Percentiles rank a stretch among this genome's conserved stretches.
These are phyloP conservation scores for Henningerozyma blattae DNA, from an alignment of 805 yeast genomes.

Conservation along the genomic window DNA sequence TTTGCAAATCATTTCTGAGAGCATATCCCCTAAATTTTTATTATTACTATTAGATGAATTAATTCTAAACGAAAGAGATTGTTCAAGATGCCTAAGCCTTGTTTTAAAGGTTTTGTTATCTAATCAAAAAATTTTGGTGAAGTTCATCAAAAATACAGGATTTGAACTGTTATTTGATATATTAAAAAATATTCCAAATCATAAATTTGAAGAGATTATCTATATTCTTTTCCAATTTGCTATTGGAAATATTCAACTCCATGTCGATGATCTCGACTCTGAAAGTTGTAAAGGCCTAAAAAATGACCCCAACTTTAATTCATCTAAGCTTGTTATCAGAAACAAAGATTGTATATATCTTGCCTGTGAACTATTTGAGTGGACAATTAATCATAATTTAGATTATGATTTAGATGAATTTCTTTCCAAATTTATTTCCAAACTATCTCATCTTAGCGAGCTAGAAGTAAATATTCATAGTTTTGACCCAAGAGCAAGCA, in stretches of 20 bases:
- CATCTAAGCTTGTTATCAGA: conserved; percentile 5
- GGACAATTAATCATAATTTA: conserved; percentile 28
- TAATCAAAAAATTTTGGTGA: conserved; percentile 34
- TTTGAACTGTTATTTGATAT: conserved; percentile 32
- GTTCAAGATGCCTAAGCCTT: conserved; percentile 26
- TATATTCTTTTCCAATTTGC: conserved; percentile 34
- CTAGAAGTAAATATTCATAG: conserved; percentile 16
- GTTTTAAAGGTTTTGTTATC: conserved; percentile 38
- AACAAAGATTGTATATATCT: conserved; percentile 30
- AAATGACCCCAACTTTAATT: no score
- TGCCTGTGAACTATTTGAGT: conserved; percentile 25
- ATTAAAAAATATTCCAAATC: conserved; percentile 26
- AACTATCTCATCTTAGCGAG: conserved; percentile 17
- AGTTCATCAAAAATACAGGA: conserved; percentile 39
- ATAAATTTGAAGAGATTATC: conserved; percentile 29
- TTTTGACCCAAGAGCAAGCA: conserved; percentile 22
- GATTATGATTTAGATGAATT: conserved; percentile 21
- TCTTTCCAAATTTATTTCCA: conserved; percentile 14
- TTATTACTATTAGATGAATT: conserved; percentile 33
- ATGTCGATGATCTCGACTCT: no score
- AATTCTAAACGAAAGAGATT: conserved; percentile 13
- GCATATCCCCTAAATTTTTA: conserved; percentile 58
- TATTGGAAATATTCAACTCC: conserved; percentile 4
- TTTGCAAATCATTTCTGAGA: conserved; percentile 33
- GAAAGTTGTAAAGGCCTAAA: conserved; percentile 2